Conservation (phyloP, 768 basidiomycete species). For the Mycena capillaripes region DNA sequence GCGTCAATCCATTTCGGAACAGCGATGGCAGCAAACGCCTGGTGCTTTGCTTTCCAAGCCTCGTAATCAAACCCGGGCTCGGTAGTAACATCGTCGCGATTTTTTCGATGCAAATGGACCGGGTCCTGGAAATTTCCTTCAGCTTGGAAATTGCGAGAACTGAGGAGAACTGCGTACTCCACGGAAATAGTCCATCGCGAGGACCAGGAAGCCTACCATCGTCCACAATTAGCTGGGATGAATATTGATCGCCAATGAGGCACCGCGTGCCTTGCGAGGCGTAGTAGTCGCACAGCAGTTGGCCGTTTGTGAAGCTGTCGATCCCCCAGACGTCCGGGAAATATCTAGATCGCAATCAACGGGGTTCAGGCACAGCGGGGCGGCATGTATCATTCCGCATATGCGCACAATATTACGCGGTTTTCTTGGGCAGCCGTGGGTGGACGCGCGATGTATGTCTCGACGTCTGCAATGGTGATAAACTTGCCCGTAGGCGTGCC, state of each 20-base stretch:
- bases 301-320: slow-evolving; percentile 57
- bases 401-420: slow-evolving; percentile 27
- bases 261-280: slow-evolving; percentile 44
- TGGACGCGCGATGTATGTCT: slow-evolving; percentile 56
- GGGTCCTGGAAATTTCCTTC: slow-evolving; percentile 44
- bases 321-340: slow-evolving; percentile 62
- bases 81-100: slow-evolving; percentile 31
- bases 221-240: too few relatives aligned
- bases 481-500: slow-evolving; percentile 50
- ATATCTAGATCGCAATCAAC: slow-evolving; percentile 48
- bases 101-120: slow-evolving; percentile 45
- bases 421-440: slow-evolving; percentile 20
- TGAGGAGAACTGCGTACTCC: slow-evolving; percentile 39
- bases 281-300: slow-evolving; percentile 60
- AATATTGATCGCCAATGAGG: slow-evolving; percentile 20
- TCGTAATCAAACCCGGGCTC: slow-evolving; percentile 43
- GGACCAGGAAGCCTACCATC: slow-evolving; percentile 33
- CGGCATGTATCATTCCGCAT: background rate
- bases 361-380: background rate
- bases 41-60: slow-evolving; percentile 51
- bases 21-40: slow-evolving; percentile 43
- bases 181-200: slow-evolving; percentile 63
- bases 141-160: background rate
- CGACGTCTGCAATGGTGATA: slow-evolving; percentile 43
- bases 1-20: slow-evolving; percentile 59